Percentiles rank a stretch among this genome's conserved stretches.
phyloP scores from a whole-genome alignment of 352 stramenopile species.

The Plasmopara muralis region DNA sequence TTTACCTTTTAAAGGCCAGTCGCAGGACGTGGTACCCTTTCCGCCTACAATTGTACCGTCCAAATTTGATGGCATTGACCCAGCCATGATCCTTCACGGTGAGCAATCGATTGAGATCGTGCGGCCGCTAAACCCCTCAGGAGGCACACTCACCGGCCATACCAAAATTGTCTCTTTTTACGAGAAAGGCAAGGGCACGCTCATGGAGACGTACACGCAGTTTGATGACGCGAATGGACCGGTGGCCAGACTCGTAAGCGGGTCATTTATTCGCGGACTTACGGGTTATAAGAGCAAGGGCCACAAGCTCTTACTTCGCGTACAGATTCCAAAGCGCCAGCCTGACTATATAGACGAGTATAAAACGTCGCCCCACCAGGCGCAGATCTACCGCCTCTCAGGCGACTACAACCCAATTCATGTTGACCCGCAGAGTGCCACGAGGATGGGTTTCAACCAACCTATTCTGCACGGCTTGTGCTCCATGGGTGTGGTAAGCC shows the following conservation, averaged over 20 bases:
- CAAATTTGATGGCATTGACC: slow-evolving; percentile 65
- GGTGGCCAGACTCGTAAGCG: slow-evolving; percentile 66
- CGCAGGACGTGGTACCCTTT: slow-evolving; percentile 83
- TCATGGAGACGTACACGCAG: slow-evolving; percentile 82
- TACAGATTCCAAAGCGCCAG: slow-evolving; percentile 67
- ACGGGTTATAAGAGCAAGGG: slow-evolving; percentile 68
- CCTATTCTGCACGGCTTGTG: slow-evolving; percentile 93
- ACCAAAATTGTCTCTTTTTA: slow-evolving; percentile 78
- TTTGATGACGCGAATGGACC: slow-evolving; percentile 61
- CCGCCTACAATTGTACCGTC: slow-evolving; percentile 60
- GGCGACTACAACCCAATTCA: slow-evolving; percentile 95
- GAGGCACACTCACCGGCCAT: slow-evolving; percentile 45
- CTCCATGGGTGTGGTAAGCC: slow-evolving; percentile 84
- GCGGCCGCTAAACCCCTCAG: slow-evolving; percentile 52
- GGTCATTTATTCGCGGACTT: slow-evolving; percentile 77
- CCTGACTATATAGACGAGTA: slow-evolving; percentile 60
- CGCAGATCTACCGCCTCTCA: slow-evolving; percentile 91
- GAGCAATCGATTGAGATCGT: slow-evolving; percentile 83
- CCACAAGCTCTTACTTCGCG: slow-evolving; percentile 50
- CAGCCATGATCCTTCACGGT: slow-evolving; percentile 78
- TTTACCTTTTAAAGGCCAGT: slow-evolving; percentile 82
- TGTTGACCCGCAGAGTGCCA: slow-evolving; percentile 81
- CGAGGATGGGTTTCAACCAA: slow-evolving; percentile 66
- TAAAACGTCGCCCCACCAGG: slow-evolving; percentile 63
- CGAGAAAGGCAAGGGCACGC: slow-evolving; percentile 74